A percentile compares a stretch with the other conserved stretches of the same genome.
These are phyloP conservation scores for Gonapodya sp. DNA, from an alignment of 192 early-diverging fungal genomes.

Conservation along the genomic window DNA sequence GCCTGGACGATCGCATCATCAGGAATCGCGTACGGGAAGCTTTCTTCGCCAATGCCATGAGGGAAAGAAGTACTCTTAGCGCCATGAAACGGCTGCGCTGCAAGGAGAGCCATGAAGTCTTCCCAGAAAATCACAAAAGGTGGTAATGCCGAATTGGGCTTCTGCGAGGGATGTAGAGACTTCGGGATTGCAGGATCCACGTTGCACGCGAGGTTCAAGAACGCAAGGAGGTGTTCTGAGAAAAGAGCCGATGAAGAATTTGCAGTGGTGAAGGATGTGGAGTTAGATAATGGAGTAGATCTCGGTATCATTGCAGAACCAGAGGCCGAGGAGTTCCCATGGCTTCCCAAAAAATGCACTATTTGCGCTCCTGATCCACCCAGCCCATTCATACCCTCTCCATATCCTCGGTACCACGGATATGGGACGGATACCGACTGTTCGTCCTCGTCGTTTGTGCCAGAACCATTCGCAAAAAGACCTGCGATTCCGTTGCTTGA, in stretches of 20 bases:
- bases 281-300: neutral
- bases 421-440: neutral
- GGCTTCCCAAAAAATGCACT: neutral
- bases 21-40: neutral
- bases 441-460: neutral
- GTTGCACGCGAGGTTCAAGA: neutral
- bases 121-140: neutral
- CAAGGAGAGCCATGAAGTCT: neutral
- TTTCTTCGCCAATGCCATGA: neutral
- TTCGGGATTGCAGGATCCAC: neutral
- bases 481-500: neutral
- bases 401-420: neutral
- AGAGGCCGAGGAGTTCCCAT: neutral
- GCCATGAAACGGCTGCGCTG: neutral
- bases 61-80: neutral
- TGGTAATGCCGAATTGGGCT: neutral
- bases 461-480: neutral
- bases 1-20: neutral
- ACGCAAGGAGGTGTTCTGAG: neutral
- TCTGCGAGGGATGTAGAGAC: neutral
- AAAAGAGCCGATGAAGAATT: neutral
- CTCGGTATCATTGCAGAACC: neutral
- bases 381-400: neutral
- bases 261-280: neutral
- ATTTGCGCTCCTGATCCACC: neutral